phyloP scores from a whole-genome alignment of 2,329 filamentous ascomycete genomes.

The Fusarium sp. region DNA sequence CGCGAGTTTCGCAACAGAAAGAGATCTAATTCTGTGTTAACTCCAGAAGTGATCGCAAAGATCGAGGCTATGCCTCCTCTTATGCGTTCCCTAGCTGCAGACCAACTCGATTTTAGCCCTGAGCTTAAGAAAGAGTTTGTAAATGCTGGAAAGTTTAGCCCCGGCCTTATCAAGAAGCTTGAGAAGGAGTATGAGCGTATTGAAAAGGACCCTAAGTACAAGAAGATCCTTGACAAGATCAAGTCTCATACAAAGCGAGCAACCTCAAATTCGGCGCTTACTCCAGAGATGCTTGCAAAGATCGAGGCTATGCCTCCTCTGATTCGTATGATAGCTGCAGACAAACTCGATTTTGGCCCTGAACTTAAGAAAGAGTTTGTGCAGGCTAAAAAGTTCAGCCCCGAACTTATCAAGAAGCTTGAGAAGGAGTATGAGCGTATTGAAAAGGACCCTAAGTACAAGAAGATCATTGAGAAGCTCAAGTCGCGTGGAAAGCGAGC shows the following conservation, averaged over 20 bases:
- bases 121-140: neutral
- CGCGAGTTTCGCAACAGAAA: neutral
- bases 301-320: neutral
- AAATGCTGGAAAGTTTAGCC: neutral
- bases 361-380: neutral
- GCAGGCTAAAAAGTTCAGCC: neutral
- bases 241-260: neutral
- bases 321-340: neutral
- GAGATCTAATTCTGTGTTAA: neutral
- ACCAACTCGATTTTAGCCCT: neutral
- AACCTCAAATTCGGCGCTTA: neutral
- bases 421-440: constrained; percentile 5
- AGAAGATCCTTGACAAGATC: neutral
- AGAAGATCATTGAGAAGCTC: neutral
- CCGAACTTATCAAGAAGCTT: neutral
- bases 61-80: neutral
- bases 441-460: neutral
- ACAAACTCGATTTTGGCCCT: neutral
- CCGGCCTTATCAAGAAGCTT: neutral
- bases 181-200: constrained; percentile 4
- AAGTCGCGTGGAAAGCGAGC: neutral
- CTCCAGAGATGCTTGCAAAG: neutral
- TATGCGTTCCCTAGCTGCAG: neutral
- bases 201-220: neutral
- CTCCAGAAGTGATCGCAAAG: neutral